These are phyloP conservation scores for Xylariaceae sp. DNA, from an alignment of 2,329 filamentous ascomycete species.

Conservation along the genomic window DNA sequence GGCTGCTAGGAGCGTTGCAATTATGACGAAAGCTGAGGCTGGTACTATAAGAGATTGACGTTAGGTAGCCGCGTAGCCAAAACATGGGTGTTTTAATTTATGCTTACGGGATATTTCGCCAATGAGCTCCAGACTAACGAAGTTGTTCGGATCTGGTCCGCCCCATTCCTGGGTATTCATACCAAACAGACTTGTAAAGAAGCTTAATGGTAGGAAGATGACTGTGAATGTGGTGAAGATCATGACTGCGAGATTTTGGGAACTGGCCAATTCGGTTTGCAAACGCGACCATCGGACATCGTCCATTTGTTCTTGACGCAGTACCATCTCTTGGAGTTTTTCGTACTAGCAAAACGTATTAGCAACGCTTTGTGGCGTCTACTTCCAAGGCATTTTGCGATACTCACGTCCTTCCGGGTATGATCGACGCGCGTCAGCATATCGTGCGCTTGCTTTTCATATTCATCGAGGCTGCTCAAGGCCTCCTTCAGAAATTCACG, in stretches of 20 bases:
- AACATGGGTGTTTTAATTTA: background rate
- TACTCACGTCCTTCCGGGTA: slow-evolving; percentile 61
- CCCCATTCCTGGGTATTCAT: slow-evolving; percentile 70
- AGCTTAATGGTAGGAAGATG: slow-evolving; percentile 67
- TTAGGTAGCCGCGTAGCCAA: background rate
- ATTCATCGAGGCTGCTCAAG: slow-evolving; percentile 58
- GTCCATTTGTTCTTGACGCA: slow-evolving; percentile 70
- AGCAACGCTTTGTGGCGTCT: too few relatives aligned
- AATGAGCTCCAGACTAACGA: slow-evolving; percentile 51
- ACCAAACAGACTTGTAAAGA: slow-evolving; percentile 69
- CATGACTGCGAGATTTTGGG: slow-evolving; percentile 68
- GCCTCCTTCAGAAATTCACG: slow-evolving; percentile 59
- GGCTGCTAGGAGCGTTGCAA: slow-evolving; percentile 57
- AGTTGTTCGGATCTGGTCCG: slow-evolving; percentile 46
- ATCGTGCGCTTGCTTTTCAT: slow-evolving; percentile 58
- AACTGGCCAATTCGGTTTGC: slow-evolving; percentile 66
- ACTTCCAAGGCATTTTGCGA: too few relatives aligned
- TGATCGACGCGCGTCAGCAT: slow-evolving; percentile 64
- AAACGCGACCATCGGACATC: slow-evolving; percentile 67
- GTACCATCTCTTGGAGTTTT: slow-evolving; percentile 70
- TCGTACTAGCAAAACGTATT: too few relatives aligned
- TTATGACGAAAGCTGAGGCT: slow-evolving; percentile 55
- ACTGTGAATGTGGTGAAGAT: slow-evolving; percentile 70
- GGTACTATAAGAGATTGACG: slow-evolving; percentile 44
- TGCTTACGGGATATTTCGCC: slow-evolving; percentile 50